Evolutionary conservation across 1,139 yeast genomes (phyloP).

Genomic region (Wickerhamomyces sp.): DNA sequence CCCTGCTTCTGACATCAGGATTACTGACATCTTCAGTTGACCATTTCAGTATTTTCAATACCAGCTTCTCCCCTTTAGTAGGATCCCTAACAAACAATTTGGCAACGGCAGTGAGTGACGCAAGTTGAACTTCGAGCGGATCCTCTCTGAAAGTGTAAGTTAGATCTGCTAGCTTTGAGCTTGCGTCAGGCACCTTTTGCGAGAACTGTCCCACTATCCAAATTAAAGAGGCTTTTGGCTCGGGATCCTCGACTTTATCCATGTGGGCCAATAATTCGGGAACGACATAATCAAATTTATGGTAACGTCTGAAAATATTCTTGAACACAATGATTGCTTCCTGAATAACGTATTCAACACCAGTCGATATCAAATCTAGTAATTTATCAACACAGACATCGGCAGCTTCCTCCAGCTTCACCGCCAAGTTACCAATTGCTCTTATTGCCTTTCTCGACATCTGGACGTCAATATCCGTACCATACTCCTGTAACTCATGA

Average conservation of each 20-base stretch:
- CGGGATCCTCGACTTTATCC: conserved; percentile 62
- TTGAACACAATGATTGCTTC: conserved; percentile 75
- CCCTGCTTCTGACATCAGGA: conserved; percentile 86
- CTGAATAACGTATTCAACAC: conserved; percentile 72
- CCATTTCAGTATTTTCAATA: conserved; percentile 56
- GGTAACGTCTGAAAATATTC: conserved; percentile 74
- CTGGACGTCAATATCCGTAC: conserved; percentile 78
- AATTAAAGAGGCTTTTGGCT: conserved; percentile 70
- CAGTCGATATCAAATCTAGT: conserved; percentile 55
- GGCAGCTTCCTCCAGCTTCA: conserved; percentile 61
- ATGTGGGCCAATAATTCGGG: conserved; percentile 30
- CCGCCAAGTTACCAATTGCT: conserved; percentile 86
- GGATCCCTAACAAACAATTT: conserved; percentile 63
- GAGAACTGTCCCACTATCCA: conserved; percentile 85
- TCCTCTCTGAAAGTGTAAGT: conserved; percentile 52
- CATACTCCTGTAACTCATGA: conserved; percentile 77
- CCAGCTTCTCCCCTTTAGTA: conserved; percentile 47
- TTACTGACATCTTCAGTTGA: conserved; percentile 72
- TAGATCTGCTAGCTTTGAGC: conserved; percentile 41
- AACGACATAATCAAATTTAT: conserved; percentile 38
- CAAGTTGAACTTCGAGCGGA: conserved; percentile 66
- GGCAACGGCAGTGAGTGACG: conserved; percentile 69
- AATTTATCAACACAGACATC: conserved; percentile 61
- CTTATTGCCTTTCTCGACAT: conserved; percentile 85
- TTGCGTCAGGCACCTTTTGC: conserved; percentile 43